A percentile compares a stretch with the other conserved stretches of the same genome.
Evolutionary conservation across 1,284 basidiomycete genomes (phyloP).

Genomic region (Rhodofomes roseus): DNA sequence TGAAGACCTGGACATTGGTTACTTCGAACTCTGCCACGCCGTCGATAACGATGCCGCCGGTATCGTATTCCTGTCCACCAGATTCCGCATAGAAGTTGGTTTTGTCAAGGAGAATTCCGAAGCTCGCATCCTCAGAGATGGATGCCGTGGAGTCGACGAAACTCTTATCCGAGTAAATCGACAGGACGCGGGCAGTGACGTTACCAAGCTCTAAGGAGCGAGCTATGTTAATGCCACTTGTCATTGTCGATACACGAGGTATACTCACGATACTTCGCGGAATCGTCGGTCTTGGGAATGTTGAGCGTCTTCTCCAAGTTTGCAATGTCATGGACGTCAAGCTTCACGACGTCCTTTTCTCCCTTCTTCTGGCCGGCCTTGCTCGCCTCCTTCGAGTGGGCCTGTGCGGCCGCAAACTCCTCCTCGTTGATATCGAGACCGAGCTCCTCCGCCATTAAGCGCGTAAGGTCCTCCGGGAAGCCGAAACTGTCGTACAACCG

Average conservation of each 20-base stretch:
- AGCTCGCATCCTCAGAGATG: constrained; percentile 61
- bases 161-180: constrained; percentile 81
- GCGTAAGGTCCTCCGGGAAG: constrained; percentile 96
- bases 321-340: constrained; percentile 96
- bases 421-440: constrained; percentile 83
- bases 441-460: constrained; percentile 96
- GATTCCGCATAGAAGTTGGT: constrained; percentile 99
- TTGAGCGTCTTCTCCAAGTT: constrained; percentile 76
- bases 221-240: too few species aligned
- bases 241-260: too few species aligned
- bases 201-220: constrained; percentile 61
- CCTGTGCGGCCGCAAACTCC: constrained; percentile 90
- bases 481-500: constrained; percentile 97
- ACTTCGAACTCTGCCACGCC: constrained; percentile 92
- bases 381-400: constrained; percentile 87
- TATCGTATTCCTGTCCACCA: constrained; percentile 97
- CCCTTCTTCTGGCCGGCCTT: constrained; percentile 77
- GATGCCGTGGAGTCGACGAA: constrained; percentile 71
- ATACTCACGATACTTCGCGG: constrained; percentile 80
- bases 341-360: constrained; percentile 70
- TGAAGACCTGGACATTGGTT: constrained; percentile 86
- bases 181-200: constrained; percentile 75
- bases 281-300: constrained; percentile 95
- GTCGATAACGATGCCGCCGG: constrained; percentile 91
- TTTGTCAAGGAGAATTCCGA: constrained; percentile 88